These are phyloP conservation scores for Fusarium sp. DNA, from an alignment of 2,329 filamentous ascomycete species.

Conservation along the genomic window DNA sequence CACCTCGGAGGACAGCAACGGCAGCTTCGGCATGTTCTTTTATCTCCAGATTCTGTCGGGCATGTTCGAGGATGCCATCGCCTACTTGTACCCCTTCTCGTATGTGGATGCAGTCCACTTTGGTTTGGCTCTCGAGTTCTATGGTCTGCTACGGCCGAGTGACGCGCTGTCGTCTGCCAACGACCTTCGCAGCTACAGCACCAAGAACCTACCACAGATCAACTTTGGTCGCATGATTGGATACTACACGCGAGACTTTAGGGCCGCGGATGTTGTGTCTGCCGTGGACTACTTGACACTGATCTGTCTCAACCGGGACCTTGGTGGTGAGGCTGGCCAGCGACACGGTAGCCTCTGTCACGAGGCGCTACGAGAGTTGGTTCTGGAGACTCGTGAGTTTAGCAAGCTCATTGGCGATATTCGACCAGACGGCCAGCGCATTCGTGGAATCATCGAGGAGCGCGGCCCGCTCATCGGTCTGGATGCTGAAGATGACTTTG, in stretches of 20 bases:
- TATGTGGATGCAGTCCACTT: slow-evolving; percentile 97
- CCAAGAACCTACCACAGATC: slow-evolving; percentile 80
- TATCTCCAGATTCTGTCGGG: slow-evolving; percentile 91
- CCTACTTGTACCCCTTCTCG: slow-evolving; percentile 90
- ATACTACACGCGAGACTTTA: slow-evolving; percentile 96
- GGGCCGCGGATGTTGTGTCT: slow-evolving; percentile 86
- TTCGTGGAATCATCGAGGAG: slow-evolving; percentile 88
- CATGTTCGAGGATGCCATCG: slow-evolving; percentile 93
- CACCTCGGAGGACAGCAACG: slow-evolving; percentile 77
- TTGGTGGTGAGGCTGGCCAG: slow-evolving; percentile 78
- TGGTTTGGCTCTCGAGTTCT: slow-evolving; percentile 87
- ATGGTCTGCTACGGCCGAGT: slow-evolving; percentile 87
- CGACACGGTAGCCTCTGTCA: slow-evolving; percentile 87
- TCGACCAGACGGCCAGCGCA: slow-evolving; percentile 83
- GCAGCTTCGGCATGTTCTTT: slow-evolving; percentile 90
- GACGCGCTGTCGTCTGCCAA: slow-evolving; percentile 81
- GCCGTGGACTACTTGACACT: slow-evolving; percentile 94
- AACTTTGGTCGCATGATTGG: slow-evolving; percentile 95
- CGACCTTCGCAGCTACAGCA: slow-evolving; percentile 75
- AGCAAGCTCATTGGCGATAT: slow-evolving; percentile 94
- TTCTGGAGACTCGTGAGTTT: slow-evolving; percentile 97
- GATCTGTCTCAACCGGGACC: slow-evolving; percentile 91
- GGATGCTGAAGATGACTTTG: slow-evolving; percentile 82
- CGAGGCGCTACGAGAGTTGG: slow-evolving; percentile 91
- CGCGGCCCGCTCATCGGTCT: slow-evolving; percentile 85